Evolutionary conservation across 2,329 filamentous ascomycete genomes (phyloP).

Genomic region (Pseudomassariella vexata): DNA sequence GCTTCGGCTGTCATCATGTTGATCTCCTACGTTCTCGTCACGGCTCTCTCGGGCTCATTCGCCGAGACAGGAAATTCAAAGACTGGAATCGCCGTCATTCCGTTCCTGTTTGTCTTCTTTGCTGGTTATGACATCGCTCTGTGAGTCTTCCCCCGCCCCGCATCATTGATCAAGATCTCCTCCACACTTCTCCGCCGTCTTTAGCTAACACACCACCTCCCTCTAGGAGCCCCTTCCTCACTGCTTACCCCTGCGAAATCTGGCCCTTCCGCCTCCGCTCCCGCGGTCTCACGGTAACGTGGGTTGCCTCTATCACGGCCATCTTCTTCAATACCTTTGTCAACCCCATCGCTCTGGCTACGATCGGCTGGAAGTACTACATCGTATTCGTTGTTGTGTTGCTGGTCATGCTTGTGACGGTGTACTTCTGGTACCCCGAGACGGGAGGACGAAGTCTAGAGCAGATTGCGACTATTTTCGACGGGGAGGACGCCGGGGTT

Average conservation of each 20-base stretch:
- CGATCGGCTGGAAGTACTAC: slow-evolving; percentile 37
- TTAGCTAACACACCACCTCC: no score
- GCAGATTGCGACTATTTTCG: slow-evolving; percentile 12
- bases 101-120: slow-evolving; percentile 34
- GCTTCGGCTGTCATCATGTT: slow-evolving; percentile 36
- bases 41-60: slow-evolving; percentile 30
- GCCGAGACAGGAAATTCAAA: slow-evolving; percentile 20
- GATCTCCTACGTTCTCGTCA: slow-evolving; percentile 33
- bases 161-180: no score
- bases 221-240: slow-evolving; percentile 21
- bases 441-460: slow-evolving; percentile 15
- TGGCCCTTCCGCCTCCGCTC: slow-evolving; percentile 41
- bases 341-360: slow-evolving; percentile 35
- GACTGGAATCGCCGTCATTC: slow-evolving; percentile 30
- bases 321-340: slow-evolving; percentile 28
- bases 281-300: slow-evolving; percentile 32
- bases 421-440: slow-evolving; percentile 27
- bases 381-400: slow-evolving; percentile 34
- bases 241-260: slow-evolving; percentile 39
- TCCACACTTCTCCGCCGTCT: no score
- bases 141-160: no score
- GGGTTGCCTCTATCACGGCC: slow-evolving; percentile 9
- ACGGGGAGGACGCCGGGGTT: slow-evolving; percentile 6
- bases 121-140: slow-evolving; percentile 29
- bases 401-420: slow-evolving; percentile 16